Evolutionary conservation across 2,329 filamentous ascomycete genomes (phyloP).

Genomic region (Aspergillus nomiae): DNA sequence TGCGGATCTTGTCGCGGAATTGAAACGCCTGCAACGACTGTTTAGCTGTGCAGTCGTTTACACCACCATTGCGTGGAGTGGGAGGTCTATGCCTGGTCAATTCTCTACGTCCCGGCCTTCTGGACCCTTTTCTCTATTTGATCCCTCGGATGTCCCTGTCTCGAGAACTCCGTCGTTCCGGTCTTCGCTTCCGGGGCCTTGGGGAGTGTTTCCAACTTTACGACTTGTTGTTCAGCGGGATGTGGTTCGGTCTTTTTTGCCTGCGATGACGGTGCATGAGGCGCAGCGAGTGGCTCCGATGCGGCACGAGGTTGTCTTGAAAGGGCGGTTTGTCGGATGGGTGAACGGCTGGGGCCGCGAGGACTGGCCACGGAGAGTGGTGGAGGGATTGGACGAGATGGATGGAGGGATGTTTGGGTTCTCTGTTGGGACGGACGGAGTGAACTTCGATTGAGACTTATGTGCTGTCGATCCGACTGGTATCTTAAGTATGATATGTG

Average conservation of each 20-base stretch:
- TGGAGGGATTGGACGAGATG: slow-evolving; percentile 29
- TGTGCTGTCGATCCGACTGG: neutral
- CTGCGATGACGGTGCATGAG: slow-evolving; percentile 34
- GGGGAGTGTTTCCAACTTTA: slow-evolving; percentile 41
- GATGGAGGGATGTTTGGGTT: slow-evolving; percentile 36
- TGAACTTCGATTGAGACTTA: slow-evolving; percentile 19
- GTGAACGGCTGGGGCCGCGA: slow-evolving; percentile 40
- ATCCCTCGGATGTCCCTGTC: slow-evolving; percentile 10
- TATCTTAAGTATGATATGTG: neutral
- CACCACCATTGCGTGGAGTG: slow-evolving; percentile 33
- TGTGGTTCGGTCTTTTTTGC: slow-evolving; percentile 38
- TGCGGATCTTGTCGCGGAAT: slow-evolving; percentile 26
- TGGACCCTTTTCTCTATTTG: slow-evolving; percentile 22
- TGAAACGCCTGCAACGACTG: slow-evolving; percentile 38
- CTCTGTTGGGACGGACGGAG: slow-evolving; percentile 26
- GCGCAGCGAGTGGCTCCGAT: slow-evolving; percentile 37
- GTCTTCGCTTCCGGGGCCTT: slow-evolving; percentile 39
- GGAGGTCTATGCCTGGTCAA: slow-evolving; percentile 14
- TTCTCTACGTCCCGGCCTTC: slow-evolving; percentile 15
- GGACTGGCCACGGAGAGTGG: slow-evolving; percentile 36
- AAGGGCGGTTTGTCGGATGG: slow-evolving; percentile 39
- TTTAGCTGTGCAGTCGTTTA: slow-evolving; percentile 45
- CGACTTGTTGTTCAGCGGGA: slow-evolving; percentile 41
- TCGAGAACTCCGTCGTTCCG: slow-evolving; percentile 31
- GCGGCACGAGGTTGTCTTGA: slow-evolving; percentile 37